These are phyloP conservation scores for Geranomyces variabilis DNA, from an alignment of 192 early-diverging fungal genomes.

Conservation along the genomic window DNA sequence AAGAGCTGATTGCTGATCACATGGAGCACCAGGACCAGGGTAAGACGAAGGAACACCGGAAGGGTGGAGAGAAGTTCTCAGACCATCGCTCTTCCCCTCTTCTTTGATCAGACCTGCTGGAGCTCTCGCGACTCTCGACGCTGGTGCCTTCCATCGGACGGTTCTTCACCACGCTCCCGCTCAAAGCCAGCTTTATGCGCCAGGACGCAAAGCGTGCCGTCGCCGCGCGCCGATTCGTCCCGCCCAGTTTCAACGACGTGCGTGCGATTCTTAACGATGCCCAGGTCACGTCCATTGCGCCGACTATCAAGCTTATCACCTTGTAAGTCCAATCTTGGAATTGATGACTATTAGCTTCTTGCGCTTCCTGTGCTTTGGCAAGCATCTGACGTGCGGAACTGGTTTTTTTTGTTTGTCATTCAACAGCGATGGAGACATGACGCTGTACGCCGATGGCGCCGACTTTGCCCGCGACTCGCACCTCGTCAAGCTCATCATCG, in stretches of 20 bases:
- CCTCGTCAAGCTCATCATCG: slow-evolving; percentile 70
- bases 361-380: neutral
- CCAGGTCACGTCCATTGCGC: slow-evolving; percentile 80
- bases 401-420: neutral
- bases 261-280: slow-evolving; percentile 87
- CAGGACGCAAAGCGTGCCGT: slow-evolving; percentile 72
- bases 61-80: neutral
- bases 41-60: slow-evolving; percentile 10
- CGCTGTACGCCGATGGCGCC: slow-evolving; percentile 85
- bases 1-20: slow-evolving; percentile 76
- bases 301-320: slow-evolving; percentile 74
- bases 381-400: too few species aligned
- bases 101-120: slow-evolving; percentile 47
- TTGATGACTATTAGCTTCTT: too few species aligned
- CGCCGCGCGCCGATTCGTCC: slow-evolving; percentile 76
- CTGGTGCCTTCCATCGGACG: slow-evolving; percentile 79
- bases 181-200: slow-evolving; percentile 70
- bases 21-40: slow-evolving; percentile 52
- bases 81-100: too few species aligned
- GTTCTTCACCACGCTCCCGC: slow-evolving; percentile 85
- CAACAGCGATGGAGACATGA: slow-evolving; percentile 87
- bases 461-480: slow-evolving; percentile 74
- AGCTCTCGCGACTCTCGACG: slow-evolving; percentile 75
- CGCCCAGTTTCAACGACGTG: slow-evolving; percentile 92
- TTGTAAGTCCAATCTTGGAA: slow-evolving; percentile 55